Evolutionary conservation across 1,284 basidiomycete genomes (phyloP), one percentile per base, ranked within the genome.

Genomic region (Ceratobasidium sp.): DNA sequence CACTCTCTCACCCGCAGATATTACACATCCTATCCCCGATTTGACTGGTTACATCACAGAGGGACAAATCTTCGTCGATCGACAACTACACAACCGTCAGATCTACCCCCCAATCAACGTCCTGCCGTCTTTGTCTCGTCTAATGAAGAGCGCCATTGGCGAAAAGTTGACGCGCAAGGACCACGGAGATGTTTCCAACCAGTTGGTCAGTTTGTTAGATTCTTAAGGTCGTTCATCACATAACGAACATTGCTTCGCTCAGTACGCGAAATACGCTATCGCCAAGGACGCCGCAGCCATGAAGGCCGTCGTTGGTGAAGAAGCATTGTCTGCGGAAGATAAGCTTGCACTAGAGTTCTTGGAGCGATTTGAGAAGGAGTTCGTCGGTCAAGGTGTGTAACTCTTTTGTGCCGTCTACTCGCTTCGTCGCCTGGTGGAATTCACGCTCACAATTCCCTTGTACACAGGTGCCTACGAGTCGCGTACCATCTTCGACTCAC

Each of bases 91-190:
- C 84, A 95, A 96, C 82, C 85, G 93, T 76, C 96, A 98, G 81
- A 96, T 99, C 79, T 99, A 98, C 83, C 97, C 97, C 49, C 97
- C 97, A 55, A 99, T 99, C 86, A 99, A 99, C 82, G 97, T 99
- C 72, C 85, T 99, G 52, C 97, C 97, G 64, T 99, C 97, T 71
- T 85, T 99, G 75, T 98, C 96, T 75, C 94, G 97, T 81, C 83
- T 99, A 77, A 99, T 99, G 97, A 99, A 99, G 89, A 94, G 91
- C 75, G 97, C 97, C 74, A 98, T 99, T 79, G 97, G 97, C 73
- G 96, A 98, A 80, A 90, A 94, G 81, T 84, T 98, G 76, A 99
- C 97, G 65, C 88, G 97, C 77, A 97, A 95, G 80, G 97, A 99
- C 81, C 97, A 99, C 79, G 91, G 94, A 76, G 97, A 99, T 81